Conservation (phyloP, 179 eudicot species). For the Heliamphora pulchella region DNA sequence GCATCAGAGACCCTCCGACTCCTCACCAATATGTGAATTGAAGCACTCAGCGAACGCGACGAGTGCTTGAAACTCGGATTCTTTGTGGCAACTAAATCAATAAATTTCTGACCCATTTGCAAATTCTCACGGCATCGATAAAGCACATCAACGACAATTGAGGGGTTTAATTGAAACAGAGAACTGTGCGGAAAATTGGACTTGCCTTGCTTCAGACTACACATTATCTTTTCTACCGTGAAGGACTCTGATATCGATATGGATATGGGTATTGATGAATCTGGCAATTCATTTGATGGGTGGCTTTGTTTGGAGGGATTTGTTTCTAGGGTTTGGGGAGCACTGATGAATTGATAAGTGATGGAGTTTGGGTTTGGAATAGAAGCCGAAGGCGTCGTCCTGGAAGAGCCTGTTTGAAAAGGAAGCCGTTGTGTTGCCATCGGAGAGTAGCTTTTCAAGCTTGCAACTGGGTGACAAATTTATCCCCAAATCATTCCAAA, state of each 20-base stretch:
- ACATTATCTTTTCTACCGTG: slow-evolving; percentile 44
- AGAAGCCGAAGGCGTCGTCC: not conserved
- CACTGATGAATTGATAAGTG: slow-evolving; percentile 3
- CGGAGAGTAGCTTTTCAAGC: not conserved
- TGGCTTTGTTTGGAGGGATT: not conserved
- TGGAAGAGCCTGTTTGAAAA: not conserved
- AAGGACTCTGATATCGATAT: slow-evolving; percentile 24
- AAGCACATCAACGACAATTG: slow-evolving; percentile 38
- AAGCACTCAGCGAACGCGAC: slow-evolving; percentile 41
- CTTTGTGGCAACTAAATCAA: slow-evolving; percentile 34
- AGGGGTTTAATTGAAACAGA: slow-evolving; percentile 44
- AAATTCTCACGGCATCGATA: slow-evolving; percentile 42
- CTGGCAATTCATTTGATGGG: slow-evolving; percentile 11
- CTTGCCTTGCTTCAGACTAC: slow-evolving; percentile 51
- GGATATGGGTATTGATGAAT: slow-evolving; percentile 6
- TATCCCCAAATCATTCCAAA: too few species aligned
- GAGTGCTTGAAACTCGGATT: slow-evolving; percentile 61
- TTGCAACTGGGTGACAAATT: too few species aligned
- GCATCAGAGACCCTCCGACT: slow-evolving; percentile 54
- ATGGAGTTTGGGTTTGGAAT: not conserved
- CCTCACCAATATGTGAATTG: slow-evolving; percentile 46
- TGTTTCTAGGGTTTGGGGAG: slow-evolving; percentile 9
- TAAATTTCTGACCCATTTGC: slow-evolving; percentile 42
- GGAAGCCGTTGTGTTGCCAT: slow-evolving; percentile 19
- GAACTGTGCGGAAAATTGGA: slow-evolving; percentile 20